Conservation (phyloP, 2,329 filamentous ascomycete genomes). For the Exophiala sp. region DNA sequence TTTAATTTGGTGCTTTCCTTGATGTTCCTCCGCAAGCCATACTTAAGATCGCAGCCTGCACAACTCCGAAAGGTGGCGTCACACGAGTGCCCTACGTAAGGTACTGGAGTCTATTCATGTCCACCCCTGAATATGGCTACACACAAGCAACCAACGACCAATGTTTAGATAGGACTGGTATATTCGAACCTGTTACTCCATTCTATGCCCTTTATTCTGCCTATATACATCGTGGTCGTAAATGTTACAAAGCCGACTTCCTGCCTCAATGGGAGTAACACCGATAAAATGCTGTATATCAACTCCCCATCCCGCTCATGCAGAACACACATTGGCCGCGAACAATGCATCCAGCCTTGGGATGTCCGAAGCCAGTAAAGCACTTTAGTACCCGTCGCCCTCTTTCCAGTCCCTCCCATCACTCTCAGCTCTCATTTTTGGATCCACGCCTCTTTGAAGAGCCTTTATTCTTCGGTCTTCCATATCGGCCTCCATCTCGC, state of each 20-base stretch:
- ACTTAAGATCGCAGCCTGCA: background rate
- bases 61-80: conserved; percentile 4
- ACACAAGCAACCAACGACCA: too few species aligned
- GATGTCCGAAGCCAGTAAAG: background rate
- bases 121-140: too few species aligned
- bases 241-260: too few species aligned
- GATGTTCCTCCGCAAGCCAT: conserved; percentile 14
- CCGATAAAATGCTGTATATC: too few species aligned
- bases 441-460: conserved; percentile 50
- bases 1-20: conserved; percentile 6
- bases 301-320: too few species aligned
- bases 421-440: conserved; percentile 50
- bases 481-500: conserved; percentile 42
- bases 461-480: conserved; percentile 44
- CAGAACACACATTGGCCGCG: background rate
- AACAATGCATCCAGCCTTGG: background rate
- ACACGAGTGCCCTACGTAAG: background rate
- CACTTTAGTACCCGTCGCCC: conserved; percentile 51
- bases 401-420: conserved; percentile 54
- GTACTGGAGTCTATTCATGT: background rate
- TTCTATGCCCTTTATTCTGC: too few species aligned
- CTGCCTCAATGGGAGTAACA: too few species aligned
- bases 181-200: too few species aligned
- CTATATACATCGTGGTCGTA: too few species aligned
- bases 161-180: too few species aligned